Base-by-base conservation (phyloP, 129 eudicot species). In the Solidago caesia region DNA sequence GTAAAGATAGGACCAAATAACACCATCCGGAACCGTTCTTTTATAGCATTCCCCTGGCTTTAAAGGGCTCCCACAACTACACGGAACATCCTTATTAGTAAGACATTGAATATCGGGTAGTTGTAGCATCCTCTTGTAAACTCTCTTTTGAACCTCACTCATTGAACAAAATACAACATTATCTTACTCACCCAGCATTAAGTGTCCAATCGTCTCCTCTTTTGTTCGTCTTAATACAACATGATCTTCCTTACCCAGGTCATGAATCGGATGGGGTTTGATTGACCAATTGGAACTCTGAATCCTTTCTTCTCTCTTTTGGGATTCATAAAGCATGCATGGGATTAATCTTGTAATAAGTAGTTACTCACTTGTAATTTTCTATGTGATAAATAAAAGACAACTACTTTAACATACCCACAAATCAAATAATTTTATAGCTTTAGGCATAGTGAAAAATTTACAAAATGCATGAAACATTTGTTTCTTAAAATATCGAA, bases 171-270 rank as follows among this genome's bases (percentile, higher is more conserved):
- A 94, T 26, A 94, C 97, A 75, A 94, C 96, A 80, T 90, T 94
- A 81, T 94, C 98, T 82, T 94, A 97, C 83, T 94, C 90, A 25
- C 98, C 98, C 96, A 85, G 72, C 96, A 94, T 88, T 73, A 94
- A 92, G 71, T 90, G 96, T 67, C 96, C 98, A 44, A 90, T 90
- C 1, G 98, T 94, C 74, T 94, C 98, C 77, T 90, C 97, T 85
- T 94, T 94, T 2, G 97, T 94, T 84, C 98, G 85, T 76, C 98
- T 94, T 14, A 94, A 79, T 39, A 94, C 44, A 80, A 82, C 88
- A 29, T 82, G 85, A 13, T 78, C 39, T 33, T 33, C 3, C 39
- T 33, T 33, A 33, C 39, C 39, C 39, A 33, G 39, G 3, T 33
- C 39, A 3, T 33, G 39, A 33, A 33, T 33, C 0, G 39, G 39